These are phyloP conservation scores for Tricharina praecox DNA, from an alignment of 495 filamentous ascomycete species.

Conservation along the genomic window DNA sequence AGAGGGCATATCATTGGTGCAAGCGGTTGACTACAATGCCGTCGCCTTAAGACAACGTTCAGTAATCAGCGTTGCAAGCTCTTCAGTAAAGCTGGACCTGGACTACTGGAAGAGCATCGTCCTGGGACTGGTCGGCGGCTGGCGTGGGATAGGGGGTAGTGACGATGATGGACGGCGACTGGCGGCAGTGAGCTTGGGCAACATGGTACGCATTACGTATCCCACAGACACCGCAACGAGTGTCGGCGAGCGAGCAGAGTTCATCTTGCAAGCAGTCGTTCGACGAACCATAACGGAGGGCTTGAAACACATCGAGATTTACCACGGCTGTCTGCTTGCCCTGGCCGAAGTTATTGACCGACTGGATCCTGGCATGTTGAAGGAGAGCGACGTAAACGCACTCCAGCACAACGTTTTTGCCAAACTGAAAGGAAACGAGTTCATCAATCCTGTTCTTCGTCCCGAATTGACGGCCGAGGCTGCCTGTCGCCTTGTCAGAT, in stretches of 20 bases:
- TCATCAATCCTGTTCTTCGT: slow-evolving; percentile 31
- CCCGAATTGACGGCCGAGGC: slow-evolving; percentile 57
- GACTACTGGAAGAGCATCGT: slow-evolving; percentile 56
- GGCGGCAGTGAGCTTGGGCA: slow-evolving; percentile 52
- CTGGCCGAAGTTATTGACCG: slow-evolving; percentile 19
- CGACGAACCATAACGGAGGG: slow-evolving; percentile 17
- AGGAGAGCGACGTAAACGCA: neutral
- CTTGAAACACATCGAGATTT: slow-evolving; percentile 18
- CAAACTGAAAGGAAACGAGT: slow-evolving; percentile 19
- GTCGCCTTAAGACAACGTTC: slow-evolving; percentile 75
- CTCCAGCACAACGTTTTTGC: slow-evolving; percentile 15
- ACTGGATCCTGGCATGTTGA: neutral
- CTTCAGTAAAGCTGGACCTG: slow-evolving; percentile 43
- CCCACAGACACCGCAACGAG: slow-evolving; percentile 5
- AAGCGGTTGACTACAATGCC: slow-evolving; percentile 80
- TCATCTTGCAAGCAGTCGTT: slow-evolving; percentile 17
- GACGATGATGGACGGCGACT: slow-evolving; percentile 55
- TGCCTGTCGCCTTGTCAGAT: slow-evolving; percentile 38
- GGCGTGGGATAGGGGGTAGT: slow-evolving; percentile 67
- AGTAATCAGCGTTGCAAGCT: slow-evolving; percentile 53
- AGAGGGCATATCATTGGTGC: slow-evolving; percentile 68
- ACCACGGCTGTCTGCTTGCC: slow-evolving; percentile 19
- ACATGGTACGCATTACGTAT: slow-evolving; percentile 30
- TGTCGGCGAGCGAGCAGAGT: neutral
- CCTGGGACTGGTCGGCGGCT: slow-evolving; percentile 50